Percentiles rank a stretch among this genome's conserved stretches.
Evolutionary conservation across 139 green algal species (phyloP).

Genomic region (Tetradesmus obliquus): DNA sequence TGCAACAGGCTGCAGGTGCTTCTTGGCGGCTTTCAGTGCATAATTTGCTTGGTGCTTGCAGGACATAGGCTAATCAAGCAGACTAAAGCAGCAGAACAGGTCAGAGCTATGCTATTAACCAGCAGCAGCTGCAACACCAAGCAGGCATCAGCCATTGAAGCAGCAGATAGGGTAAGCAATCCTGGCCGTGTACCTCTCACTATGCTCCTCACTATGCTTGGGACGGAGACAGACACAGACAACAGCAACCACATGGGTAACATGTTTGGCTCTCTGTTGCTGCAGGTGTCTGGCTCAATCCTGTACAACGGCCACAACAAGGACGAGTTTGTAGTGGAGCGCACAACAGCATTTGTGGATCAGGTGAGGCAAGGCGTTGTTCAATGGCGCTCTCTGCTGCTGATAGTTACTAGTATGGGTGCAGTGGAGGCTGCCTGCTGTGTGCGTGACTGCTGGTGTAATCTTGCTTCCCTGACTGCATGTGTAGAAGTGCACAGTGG

Average conservation of each 20-base stretch:
- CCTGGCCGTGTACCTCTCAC: neutral
- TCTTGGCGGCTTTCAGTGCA: slow-evolving; percentile 23
- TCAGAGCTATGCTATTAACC: neutral
- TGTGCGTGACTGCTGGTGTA: no score
- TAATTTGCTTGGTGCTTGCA: neutral
- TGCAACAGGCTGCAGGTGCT: slow-evolving; percentile 57
- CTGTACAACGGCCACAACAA: slow-evolving; percentile 77
- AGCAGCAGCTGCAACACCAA: neutral
- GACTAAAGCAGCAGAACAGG: neutral
- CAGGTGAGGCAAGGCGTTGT: slow-evolving; percentile 52
- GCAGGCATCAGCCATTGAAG: neutral
- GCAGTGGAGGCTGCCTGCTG: neutral
- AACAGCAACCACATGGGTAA: neutral
- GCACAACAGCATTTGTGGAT: slow-evolving; percentile 70
- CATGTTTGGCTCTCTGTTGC: neutral
- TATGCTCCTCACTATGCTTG: neutral
- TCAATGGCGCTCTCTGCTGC: neutral
- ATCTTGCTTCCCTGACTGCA: no score
- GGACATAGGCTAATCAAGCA: neutral
- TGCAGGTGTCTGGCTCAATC: slow-evolving; percentile 69
- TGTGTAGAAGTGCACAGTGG: no score
- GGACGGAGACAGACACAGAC: neutral
- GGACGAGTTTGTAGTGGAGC: slow-evolving; percentile 70
- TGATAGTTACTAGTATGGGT: neutral
- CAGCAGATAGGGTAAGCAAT: neutral